Percentiles rank a stretch among this genome's conserved stretches.
These are phyloP conservation scores for Lyophyllum decastes DNA, from an alignment of 768 basidiomycete genomes.

Conservation along the genomic window DNA sequence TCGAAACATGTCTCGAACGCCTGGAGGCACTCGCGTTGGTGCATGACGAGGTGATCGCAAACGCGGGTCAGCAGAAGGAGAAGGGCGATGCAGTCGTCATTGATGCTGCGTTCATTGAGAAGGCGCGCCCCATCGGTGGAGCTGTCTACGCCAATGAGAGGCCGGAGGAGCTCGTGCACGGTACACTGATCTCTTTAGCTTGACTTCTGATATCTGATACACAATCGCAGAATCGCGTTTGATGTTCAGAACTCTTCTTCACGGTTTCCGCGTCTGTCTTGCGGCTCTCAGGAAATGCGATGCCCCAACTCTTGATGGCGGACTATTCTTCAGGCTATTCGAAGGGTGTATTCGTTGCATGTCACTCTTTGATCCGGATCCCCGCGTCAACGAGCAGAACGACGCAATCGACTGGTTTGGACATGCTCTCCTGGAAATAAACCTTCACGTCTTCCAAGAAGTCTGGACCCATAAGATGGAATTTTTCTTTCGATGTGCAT, in stretches of 20 bases:
- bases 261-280: slow-evolving; percentile 83
- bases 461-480: slow-evolving; percentile 94
- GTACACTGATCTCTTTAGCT: slow-evolving; percentile 39
- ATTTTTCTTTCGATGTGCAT: slow-evolving; percentile 82
- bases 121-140: slow-evolving; percentile 78
- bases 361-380: slow-evolving; percentile 75
- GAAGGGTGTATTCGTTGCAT: slow-evolving; percentile 83
- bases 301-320: slow-evolving; percentile 78
- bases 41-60: slow-evolving; percentile 51
- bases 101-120: slow-evolving; percentile 77
- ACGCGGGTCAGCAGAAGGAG: slow-evolving; percentile 51
- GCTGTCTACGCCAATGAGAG: slow-evolving; percentile 80
- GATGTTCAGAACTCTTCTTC: slow-evolving; percentile 85
- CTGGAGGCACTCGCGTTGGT: slow-evolving; percentile 77
- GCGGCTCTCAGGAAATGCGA: slow-evolving; percentile 78
- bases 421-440: slow-evolving; percentile 75
- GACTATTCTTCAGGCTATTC: slow-evolving; percentile 86
- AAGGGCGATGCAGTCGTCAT: slow-evolving; percentile 37
- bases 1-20: slow-evolving; percentile 84
- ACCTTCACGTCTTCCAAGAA: slow-evolving; percentile 92
- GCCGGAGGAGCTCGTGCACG: slow-evolving; percentile 78
- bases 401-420: slow-evolving; percentile 89
- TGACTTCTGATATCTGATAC: slow-evolving; percentile 3
- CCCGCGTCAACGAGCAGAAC: slow-evolving; percentile 57
- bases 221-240: slow-evolving; percentile 70